These are phyloP conservation scores for Fonsecaea erecta DNA, from an alignment of 2,329 filamentous ascomycete genomes.

Conservation along the genomic window DNA sequence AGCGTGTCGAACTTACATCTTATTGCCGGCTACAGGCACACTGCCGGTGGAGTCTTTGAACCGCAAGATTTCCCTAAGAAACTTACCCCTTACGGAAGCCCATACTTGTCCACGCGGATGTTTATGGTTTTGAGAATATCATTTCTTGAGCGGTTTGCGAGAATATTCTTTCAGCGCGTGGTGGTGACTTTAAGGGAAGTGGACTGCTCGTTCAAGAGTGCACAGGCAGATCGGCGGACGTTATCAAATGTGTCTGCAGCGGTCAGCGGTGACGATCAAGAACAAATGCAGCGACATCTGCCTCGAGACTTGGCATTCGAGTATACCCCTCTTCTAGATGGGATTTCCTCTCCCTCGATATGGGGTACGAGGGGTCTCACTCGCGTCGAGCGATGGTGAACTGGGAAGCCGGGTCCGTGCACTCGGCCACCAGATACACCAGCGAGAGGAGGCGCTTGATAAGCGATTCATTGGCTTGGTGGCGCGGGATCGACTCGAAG, in stretches of 20 bases:
- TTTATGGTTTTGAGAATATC: slow-evolving; percentile 11
- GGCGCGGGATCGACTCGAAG: neutral
- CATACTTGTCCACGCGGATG: slow-evolving; percentile 5
- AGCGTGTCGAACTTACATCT: neutral
- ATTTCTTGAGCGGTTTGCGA: neutral
- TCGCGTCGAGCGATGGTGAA: neutral
- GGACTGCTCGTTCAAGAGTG: neutral
- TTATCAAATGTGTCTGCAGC: neutral
- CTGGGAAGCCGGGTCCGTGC: neutral
- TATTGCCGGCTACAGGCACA: neutral
- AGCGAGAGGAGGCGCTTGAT: neutral
- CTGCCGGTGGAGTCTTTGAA: slow-evolving; percentile 2
- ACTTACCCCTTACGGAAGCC: slow-evolving; percentile 6
- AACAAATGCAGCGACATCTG: neutral
- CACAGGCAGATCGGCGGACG: neutral
- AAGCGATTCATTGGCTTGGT: neutral
- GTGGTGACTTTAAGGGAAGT: neutral
- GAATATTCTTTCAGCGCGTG: neutral
- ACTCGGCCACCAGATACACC: neutral
- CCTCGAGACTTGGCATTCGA: neutral
- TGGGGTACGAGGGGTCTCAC: neutral
- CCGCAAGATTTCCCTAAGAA: slow-evolving; percentile 8
- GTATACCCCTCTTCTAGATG: neutral
- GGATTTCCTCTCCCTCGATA: neutral
- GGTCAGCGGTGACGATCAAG: neutral